These are phyloP conservation scores for Ganoderma multipileum DNA, from an alignment of 1,284 basidiomycete genomes.

Conservation along the genomic window DNA sequence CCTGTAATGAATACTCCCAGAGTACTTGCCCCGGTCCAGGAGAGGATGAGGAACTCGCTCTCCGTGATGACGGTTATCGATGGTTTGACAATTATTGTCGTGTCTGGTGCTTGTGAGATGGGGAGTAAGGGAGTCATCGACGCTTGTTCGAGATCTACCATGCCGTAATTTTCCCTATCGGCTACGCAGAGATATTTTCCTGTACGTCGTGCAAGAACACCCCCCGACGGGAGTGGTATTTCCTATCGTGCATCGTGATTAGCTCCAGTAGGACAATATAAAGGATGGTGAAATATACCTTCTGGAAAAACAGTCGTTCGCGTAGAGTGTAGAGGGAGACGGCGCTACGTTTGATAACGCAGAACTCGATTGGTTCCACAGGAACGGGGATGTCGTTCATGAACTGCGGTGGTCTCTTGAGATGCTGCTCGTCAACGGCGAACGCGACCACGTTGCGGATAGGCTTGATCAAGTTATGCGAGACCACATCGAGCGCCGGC, in stretches of 20 bases:
- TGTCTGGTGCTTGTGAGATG: slow-evolving; percentile 67
- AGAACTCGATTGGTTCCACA: slow-evolving; percentile 74
- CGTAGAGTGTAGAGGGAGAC: slow-evolving; percentile 75
- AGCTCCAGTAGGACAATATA: neutral
- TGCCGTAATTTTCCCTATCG: slow-evolving; percentile 73
- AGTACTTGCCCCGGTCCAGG: slow-evolving; percentile 77
- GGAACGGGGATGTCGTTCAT: slow-evolving; percentile 46
- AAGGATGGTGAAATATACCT: slow-evolving; percentile 47
- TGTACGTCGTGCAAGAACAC: slow-evolving; percentile 67
- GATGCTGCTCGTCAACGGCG: slow-evolving; percentile 82
- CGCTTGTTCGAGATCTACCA: slow-evolving; percentile 77
- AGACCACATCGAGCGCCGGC: slow-evolving; percentile 78
- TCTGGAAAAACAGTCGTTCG: slow-evolving; percentile 64
- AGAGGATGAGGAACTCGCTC: slow-evolving; percentile 82
- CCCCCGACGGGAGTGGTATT: slow-evolving; percentile 75
- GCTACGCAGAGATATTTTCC: slow-evolving; percentile 79
- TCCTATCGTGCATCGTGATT: slow-evolving; percentile 57
- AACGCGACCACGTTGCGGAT: slow-evolving; percentile 82
- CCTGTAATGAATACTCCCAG: slow-evolving; percentile 87
- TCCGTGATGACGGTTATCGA: slow-evolving; percentile 77
- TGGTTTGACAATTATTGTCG: slow-evolving; percentile 61
- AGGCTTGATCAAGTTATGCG: slow-evolving; percentile 66
- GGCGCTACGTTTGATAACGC: slow-evolving; percentile 74
- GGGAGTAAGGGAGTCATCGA: slow-evolving; percentile 78
- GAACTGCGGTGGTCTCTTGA: slow-evolving; percentile 58